These are phyloP conservation scores for Atkinsonella hypoxylon DNA, from an alignment of 2,329 filamentous ascomycete genomes.

Conservation along the genomic window DNA sequence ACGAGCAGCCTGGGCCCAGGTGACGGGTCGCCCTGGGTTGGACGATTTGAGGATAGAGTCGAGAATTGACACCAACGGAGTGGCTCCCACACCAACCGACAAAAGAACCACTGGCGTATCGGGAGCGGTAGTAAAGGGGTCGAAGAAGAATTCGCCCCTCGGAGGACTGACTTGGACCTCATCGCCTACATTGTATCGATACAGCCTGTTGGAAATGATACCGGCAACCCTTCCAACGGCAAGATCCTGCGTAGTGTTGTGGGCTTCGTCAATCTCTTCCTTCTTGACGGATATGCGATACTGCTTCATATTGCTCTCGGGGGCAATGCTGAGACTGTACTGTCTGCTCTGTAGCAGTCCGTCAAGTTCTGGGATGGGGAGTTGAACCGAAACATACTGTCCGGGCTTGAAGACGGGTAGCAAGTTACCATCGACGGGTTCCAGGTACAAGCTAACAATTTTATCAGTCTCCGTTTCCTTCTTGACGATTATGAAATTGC, in stretches of 20 bases:
- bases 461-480: constrained; percentile 49
- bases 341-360: constrained; percentile 59
- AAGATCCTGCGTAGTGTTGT: constrained; percentile 19
- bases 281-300: constrained; percentile 71
- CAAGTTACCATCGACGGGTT: constrained; percentile 40
- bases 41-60: constrained; percentile 33
- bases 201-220: constrained; percentile 41
- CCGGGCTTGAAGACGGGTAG: constrained; percentile 56
- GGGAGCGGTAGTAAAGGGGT: constrained; percentile 27
- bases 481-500: constrained; percentile 41
- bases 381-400: constrained; percentile 58
- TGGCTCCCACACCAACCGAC: constrained; percentile 57
- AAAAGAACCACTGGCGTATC: constrained; percentile 50
- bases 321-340: constrained; percentile 58
- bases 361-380: constrained; percentile 44
- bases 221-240: constrained; percentile 27
- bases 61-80: constrained; percentile 54
- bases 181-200: constrained; percentile 38
- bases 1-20: constrained; percentile 51
- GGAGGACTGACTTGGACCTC: constrained; percentile 43
- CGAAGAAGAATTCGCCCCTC: constrained; percentile 50
- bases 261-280: constrained; percentile 21
- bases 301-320: constrained; percentile 34
- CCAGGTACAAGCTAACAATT: constrained; percentile 60
- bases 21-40: constrained; percentile 32